phyloP scores from a whole-genome alignment of 73 alveolate species.

The Paraurostyla sp. region DNA sequence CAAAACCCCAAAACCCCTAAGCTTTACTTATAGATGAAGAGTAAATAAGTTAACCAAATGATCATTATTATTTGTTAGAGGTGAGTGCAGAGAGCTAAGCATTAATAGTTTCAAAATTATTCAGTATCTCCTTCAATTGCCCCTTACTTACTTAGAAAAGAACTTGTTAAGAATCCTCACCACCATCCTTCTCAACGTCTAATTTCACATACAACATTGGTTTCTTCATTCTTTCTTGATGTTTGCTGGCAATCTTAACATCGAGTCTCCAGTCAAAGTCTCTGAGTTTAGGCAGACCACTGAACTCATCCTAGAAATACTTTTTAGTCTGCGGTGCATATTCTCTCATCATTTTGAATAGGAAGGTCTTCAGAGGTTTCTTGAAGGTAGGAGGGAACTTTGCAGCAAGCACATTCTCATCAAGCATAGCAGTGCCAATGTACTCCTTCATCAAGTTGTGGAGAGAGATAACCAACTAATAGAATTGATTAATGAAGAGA shows the following conservation, averaged over 20 bases:
- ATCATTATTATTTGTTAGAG: slow-evolving; percentile 15
- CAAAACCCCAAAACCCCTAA: not conserved
- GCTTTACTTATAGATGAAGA: too few species aligned
- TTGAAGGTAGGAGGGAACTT: slow-evolving; percentile 58
- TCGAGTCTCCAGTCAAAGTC: slow-evolving; percentile 64
- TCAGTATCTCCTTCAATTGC: slow-evolving; percentile 40
- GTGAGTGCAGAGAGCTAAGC: slow-evolving; percentile 38
- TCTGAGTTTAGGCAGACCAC: slow-evolving; percentile 35
- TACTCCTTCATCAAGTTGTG: slow-evolving; percentile 62
- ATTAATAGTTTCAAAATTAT: slow-evolving; percentile 43
- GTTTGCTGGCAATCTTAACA: slow-evolving; percentile 57
- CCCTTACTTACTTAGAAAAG: slow-evolving; percentile 56
- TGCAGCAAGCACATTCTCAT: slow-evolving; percentile 34
- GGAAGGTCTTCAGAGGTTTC: slow-evolving; percentile 34
- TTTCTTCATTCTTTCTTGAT: slow-evolving; percentile 40
- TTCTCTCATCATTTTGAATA: slow-evolving; percentile 52
- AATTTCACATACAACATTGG: slow-evolving; percentile 55
- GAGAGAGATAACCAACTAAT: slow-evolving; percentile 26
- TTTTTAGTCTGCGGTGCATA: slow-evolving; percentile 42
- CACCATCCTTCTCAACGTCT: slow-evolving; percentile 34
- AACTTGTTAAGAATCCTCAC: not conserved
- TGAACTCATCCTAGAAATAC: slow-evolving; percentile 57
- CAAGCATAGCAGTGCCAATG: slow-evolving; percentile 46
- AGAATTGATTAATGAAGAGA: not conserved
- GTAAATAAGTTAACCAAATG: too few species aligned